Evolutionary conservation across 169 alveolate species (phyloP), one percentile per base, ranked within the genome.

Genomic region (Hepatocystis sp.): DNA sequence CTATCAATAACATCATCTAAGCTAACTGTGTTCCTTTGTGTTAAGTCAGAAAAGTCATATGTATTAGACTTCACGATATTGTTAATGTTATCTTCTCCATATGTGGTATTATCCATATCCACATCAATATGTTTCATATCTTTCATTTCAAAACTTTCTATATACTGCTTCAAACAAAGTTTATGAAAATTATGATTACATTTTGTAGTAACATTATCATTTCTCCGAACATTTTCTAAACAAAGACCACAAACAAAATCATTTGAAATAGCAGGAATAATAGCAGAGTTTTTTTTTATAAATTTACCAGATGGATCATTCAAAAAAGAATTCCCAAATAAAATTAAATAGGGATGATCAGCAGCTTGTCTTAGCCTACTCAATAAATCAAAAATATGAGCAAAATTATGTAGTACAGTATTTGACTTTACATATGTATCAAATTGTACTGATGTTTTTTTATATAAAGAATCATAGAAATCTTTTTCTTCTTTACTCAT

Each of bases 321-420:
- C 25, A 90, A 78, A 64, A 85, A 85, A 10, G 91, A 85, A 34
- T 93, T 91, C 10, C 97, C 97, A 67, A 94, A 95, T 15, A 95
- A 81, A 56, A 95, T 94, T 71, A 96, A 88, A 60, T 94, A 94
- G 1, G 98, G 98, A 49, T 96, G 98, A 56, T 95, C 97, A 15
- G 95, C 98, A 7, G 98, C 98, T 84, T 94, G 97, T 13, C 98
- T 91, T 40, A 94, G 91, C 42, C 98, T 90, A 71, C 96, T 91
- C 30, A 96, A 84, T 52, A 96, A 64, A 67, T 94, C 97, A 81
- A 96, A 96, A 17, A 96, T 92, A 90, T 96, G 98, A 5, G 97
- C 98, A 63, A 93, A 96, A 90, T 96, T 95, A 86, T 95, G 97
- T 28, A 95, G 85, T 47, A 96, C 93, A 1, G 96, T 91, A 25